These are phyloP conservation scores for Alternaria sp. DNA, from an alignment of 2,329 filamentous ascomycete species.

Conservation along the genomic window DNA sequence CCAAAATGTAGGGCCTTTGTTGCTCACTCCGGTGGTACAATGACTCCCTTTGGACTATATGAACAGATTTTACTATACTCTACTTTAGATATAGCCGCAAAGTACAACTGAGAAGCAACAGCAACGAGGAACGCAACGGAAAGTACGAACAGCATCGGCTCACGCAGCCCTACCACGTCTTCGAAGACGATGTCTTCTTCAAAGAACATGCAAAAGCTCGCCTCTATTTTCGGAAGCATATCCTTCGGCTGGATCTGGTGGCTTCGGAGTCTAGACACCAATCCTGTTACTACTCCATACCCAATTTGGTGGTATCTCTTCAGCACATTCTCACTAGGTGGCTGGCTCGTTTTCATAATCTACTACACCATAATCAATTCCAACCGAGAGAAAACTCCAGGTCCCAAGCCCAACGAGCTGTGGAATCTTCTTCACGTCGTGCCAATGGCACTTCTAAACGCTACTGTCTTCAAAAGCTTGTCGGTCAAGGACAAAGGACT, in stretches of 20 bases:
- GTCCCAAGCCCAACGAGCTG: neutral
- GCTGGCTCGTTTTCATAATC: neutral
- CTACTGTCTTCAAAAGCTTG: conserved; percentile 8
- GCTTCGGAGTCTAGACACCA: neutral
- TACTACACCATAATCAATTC: neutral
- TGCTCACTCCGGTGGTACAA: neutral
- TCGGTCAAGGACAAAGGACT: conserved; percentile 4
- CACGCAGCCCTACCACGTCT: neutral
- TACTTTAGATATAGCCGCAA: neutral
- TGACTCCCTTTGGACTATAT: conserved; percentile 1
- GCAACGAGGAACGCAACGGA: neutral
- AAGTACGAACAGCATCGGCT: neutral
- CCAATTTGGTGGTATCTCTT: neutral
- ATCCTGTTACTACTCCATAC: neutral
- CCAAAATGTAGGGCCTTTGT: neutral
- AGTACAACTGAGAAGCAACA: neutral
- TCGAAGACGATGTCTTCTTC: neutral
- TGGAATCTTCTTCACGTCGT: neutral
- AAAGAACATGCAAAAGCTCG: neutral
- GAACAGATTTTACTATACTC: neutral
- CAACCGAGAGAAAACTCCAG: neutral
- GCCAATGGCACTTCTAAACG: conserved; percentile 5
- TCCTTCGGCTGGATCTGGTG: neutral
- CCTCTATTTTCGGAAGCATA: neutral
- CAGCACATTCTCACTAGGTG: neutral